phyloP scores from a whole-genome alignment of 768 basidiomycete genomes.

The Kwoniella newhampshirensis region DNA sequence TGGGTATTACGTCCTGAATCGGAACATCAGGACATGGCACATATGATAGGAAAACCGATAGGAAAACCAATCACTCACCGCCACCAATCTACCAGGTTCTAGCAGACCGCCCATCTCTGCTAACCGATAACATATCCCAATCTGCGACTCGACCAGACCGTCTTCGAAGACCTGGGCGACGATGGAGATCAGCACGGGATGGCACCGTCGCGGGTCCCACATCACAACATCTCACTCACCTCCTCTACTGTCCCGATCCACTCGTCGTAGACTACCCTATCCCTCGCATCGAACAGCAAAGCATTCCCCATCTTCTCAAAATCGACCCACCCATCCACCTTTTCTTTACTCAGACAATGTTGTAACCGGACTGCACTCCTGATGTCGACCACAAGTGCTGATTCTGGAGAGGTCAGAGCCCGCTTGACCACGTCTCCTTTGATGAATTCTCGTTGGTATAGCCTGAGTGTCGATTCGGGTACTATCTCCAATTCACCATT shows the following conservation, averaged over 20 bases:
- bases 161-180: slow-evolving; percentile 73
- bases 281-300: slow-evolving; percentile 63
- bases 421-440: slow-evolving; percentile 81
- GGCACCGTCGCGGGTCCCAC: background rate
- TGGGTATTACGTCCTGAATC: slow-evolving; percentile 3
- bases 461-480: slow-evolving; percentile 65
- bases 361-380: slow-evolving; percentile 67
- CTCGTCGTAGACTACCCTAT: slow-evolving; percentile 76
- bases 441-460: slow-evolving; percentile 75
- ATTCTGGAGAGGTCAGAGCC: slow-evolving; percentile 68
- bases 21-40: background rate
- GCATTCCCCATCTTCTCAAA: slow-evolving; percentile 62
- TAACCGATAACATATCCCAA: slow-evolving; percentile 66
- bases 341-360: slow-evolving; percentile 69
- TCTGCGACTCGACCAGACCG: slow-evolving; percentile 68
- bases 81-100: slow-evolving; percentile 70
- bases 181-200: background rate
- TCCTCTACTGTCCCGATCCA: slow-evolving; percentile 91
- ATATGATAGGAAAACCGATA: background rate
- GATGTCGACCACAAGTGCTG: slow-evolving; percentile 70
- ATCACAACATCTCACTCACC: slow-evolving; percentile 56
- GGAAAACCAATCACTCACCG: slow-evolving; percentile 54
- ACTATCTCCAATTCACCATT: slow-evolving; percentile 66
- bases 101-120: slow-evolving; percentile 76
- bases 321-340: slow-evolving; percentile 66